Base-by-base conservation (phyloP, 2,329 filamentous ascomycete genomes). In the Raffaelea deltoideospora region DNA sequence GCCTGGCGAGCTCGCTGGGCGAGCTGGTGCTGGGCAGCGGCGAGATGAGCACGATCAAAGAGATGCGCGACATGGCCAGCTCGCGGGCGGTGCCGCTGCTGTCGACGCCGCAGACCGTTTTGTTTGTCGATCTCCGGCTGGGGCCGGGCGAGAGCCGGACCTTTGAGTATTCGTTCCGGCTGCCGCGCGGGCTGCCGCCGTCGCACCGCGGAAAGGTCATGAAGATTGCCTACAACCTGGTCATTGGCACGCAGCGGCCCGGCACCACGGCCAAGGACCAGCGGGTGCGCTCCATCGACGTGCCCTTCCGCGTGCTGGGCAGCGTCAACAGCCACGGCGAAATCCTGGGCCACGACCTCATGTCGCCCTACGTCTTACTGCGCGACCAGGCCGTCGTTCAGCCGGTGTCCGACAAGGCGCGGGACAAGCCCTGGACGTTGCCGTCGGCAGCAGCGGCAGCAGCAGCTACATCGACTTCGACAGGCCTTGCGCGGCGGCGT, bases 91-190 rank as follows among this genome's bases (percentile, higher is more conserved):
- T 98, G 31, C 90, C 90, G 0, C 63, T 98, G 33, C 67, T 98
- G n/a, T 90, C 84, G 14, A 96, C 88, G 5, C 87, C 88, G 1
- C 90, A 96, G 58, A 94, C 86, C 2, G 84, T 98, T 42, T 62
- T 98, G 11, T 98, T 98, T 54, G 90, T 98, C 37, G 87, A 98
- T 55, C 63, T 98, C 38, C 76, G 80, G 48, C 69, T 98, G 18
- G 78, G 72, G 7, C 87, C 90, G 0, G 90, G 88, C 2, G 86
- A 98, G 58, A 92, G 85, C 55, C 79, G 74, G 47, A 80, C 77
- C 33, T 98, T 81, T 50, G 83, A 81, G 34, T 98, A 95, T 54
- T 72, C 75, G 1, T 95, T 95, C 54, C 79, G 72, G 31, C 61
- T 98, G 37, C 90, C 90, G 1, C 78, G 76, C 50, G 88, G 88